Evolutionary conservation across 2,329 filamentous ascomycete species (phyloP), one percentile per base, ranked within the genome.

Genomic region (Aspergillus hiratsukae): DNA sequence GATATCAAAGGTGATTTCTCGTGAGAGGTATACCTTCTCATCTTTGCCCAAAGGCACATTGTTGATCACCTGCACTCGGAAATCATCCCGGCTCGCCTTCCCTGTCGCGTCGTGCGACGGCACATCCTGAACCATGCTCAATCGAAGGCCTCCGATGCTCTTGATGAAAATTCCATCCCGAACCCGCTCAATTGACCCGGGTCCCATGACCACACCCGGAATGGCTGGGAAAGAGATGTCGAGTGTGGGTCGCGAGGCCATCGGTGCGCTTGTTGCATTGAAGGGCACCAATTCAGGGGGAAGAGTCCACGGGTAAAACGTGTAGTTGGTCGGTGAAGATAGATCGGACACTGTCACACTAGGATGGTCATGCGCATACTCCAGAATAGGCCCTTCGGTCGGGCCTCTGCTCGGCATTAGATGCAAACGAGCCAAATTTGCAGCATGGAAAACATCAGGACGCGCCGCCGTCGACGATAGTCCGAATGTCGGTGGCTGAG

Each of bases 251-350:
- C 88, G 87, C 55, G 86, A 80, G 4, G 85, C 81, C 62, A 96
- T 87, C 11, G 83, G 84, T 4, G 87, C 81, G 63, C 90, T 96
- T n/a, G 82, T 87, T 0, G 89, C 93, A 66, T 95, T 85, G 9
- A 77, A 74, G 0, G 92, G 91, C 2, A 97, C 81, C 64, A 96
- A 80, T 27, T 84, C 81, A 1, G 80, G 78, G 0, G 94, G 93
- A 0, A 99, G 77, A 0, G 94, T 97, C 93, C 93, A 97, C 0
- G 94, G 94, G 67, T 91, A 97, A 65, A 90, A 87, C 0, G 88
- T 93, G 70, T 92, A 87, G 66, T 96, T 96, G 0, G 85, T 86
- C 6, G 83, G 83, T 14, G 86, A 87, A 58, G 69, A 76, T 54
- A 80, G 74, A 67, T 82, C 83, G 7, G 80, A 78, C 28, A 81